These are phyloP conservation scores for Penicillium glabrum DNA, from an alignment of 2,329 filamentous ascomycete genomes.

Conservation along the genomic window DNA sequence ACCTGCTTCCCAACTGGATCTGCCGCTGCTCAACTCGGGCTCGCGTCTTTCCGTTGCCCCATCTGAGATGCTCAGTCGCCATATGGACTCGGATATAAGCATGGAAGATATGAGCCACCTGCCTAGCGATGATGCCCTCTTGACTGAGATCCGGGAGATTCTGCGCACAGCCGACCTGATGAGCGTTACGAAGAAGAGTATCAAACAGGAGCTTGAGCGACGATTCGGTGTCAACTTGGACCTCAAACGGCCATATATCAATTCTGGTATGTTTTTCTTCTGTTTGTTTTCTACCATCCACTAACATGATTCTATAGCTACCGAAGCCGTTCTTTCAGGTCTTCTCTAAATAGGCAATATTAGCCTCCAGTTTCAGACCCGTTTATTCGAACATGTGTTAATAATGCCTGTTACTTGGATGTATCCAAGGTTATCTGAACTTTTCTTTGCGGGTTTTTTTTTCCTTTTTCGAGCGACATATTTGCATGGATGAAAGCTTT, in stretches of 20 bases:
- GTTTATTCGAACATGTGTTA: slow-evolving; percentile 17
- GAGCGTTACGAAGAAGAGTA: slow-evolving; percentile 97
- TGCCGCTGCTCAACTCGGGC: slow-evolving; percentile 49
- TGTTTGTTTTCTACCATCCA: slow-evolving; percentile 4
- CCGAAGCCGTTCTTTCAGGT: slow-evolving; percentile 75
- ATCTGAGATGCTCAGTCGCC: slow-evolving; percentile 67
- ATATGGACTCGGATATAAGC: slow-evolving; percentile 71
- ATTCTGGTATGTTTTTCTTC: slow-evolving; percentile 67
- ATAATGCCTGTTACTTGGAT: slow-evolving; percentile 9
- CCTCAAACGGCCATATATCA: slow-evolving; percentile 87
- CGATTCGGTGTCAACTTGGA: slow-evolving; percentile 86
- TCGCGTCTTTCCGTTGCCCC: slow-evolving; percentile 80
- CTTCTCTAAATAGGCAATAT: slow-evolving; percentile 57
- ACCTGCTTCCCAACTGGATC: slow-evolving; percentile 60
- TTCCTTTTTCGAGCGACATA: slow-evolving; percentile 7
- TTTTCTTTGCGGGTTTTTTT: not conserved
- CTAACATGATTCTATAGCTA: slow-evolving; percentile 54
- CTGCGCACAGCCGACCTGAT: slow-evolving; percentile 89
- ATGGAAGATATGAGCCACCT: slow-evolving; percentile 72
- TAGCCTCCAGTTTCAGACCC: not conserved
- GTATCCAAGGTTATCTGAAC: not conserved
- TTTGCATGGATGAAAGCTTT: slow-evolving; percentile 25
- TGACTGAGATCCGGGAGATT: slow-evolving; percentile 94
- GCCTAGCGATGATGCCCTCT: slow-evolving; percentile 82
- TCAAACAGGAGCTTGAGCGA: slow-evolving; percentile 89